These are phyloP conservation scores for Pseudocohnilembus persalinus DNA, from an alignment of 169 alveolate species.

Conservation along the genomic window DNA sequence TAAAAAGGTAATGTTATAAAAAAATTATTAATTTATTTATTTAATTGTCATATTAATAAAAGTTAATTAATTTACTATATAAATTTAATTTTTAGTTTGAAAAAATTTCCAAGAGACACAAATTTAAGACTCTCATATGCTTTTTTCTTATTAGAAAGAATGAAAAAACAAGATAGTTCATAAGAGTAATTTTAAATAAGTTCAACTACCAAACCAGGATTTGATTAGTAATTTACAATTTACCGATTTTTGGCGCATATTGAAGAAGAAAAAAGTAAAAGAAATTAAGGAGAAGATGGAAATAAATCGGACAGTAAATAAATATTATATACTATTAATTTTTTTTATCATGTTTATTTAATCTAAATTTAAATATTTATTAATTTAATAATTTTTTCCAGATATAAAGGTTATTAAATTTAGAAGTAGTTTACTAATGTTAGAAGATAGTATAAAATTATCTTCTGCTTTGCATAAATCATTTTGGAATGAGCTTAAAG, in stretches of 20 bases:
- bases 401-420: slow-evolving; percentile 28
- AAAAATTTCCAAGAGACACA: slow-evolving; percentile 37
- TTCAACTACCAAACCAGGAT: slow-evolving; percentile 28
- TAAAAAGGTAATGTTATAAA: not conserved
- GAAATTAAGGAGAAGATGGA: not conserved
- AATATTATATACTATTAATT: no score
- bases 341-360: no score
- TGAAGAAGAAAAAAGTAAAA: not conserved
- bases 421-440: slow-evolving; percentile 15
- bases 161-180: slow-evolving; percentile 27
- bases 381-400: no score
- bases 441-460: slow-evolving; percentile 29
- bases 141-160: slow-evolving; percentile 35
- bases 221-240: slow-evolving; percentile 37
- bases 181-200: slow-evolving; percentile 16
- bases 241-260: no score
- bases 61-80: slow-evolving; percentile 11
- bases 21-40: not conserved
- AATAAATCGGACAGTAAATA: not conserved
- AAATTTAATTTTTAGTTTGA: slow-evolving; percentile 1
- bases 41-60: not conserved
- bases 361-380: no score
- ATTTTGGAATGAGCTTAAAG: slow-evolving; percentile 40
- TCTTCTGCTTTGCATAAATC: slow-evolving; percentile 31
- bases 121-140: slow-evolving; percentile 39